A percentile compares a stretch with the other conserved stretches of the same genome.
Evolutionary conservation across 768 basidiomycete species (phyloP).

Genomic region (Boletus pseudo-olivaceus): DNA sequence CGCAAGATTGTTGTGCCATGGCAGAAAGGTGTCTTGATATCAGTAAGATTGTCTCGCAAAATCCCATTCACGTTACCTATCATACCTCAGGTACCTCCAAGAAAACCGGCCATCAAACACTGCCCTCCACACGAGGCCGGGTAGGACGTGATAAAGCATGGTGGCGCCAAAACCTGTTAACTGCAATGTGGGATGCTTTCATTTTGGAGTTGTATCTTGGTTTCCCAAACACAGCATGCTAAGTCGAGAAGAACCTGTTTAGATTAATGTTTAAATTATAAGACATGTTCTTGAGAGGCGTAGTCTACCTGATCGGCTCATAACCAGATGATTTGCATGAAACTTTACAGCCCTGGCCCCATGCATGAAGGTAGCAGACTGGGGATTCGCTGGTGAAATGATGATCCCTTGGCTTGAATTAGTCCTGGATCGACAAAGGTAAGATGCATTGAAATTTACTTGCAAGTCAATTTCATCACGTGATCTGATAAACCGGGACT

Average conservation of each 20-base stretch:
- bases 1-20: conserved; percentile 15
- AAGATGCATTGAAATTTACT: not conserved
- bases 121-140: conserved; percentile 19
- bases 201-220: not conserved
- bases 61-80: conserved; percentile 6
- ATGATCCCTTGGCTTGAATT: not conserved
- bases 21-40: conserved; percentile 22
- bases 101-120: conserved; percentile 6
- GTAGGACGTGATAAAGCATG: conserved; percentile 12
- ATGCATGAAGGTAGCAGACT: not conserved
- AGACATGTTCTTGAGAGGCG: not conserved
- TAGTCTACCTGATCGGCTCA: conserved; percentile 1
- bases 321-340: conserved; percentile 1
- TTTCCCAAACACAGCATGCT: conserved; percentile 3
- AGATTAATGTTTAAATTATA: conserved; percentile 1
- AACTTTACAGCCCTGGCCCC: not conserved
- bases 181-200: conserved; percentile 13
- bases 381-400: not conserved
- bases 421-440: conserved; percentile 4
- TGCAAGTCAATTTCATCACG: conserved; percentile 3
- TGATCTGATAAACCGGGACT: not conserved
- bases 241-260: not conserved
- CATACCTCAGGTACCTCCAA: conserved; percentile 24
- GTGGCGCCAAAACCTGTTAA: not conserved
- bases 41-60: conserved; percentile 8